Percentiles rank a stretch among this genome's conserved stretches.
Conservation (phyloP, 23 red algal species). For the Agarophyton chilense region DNA sequence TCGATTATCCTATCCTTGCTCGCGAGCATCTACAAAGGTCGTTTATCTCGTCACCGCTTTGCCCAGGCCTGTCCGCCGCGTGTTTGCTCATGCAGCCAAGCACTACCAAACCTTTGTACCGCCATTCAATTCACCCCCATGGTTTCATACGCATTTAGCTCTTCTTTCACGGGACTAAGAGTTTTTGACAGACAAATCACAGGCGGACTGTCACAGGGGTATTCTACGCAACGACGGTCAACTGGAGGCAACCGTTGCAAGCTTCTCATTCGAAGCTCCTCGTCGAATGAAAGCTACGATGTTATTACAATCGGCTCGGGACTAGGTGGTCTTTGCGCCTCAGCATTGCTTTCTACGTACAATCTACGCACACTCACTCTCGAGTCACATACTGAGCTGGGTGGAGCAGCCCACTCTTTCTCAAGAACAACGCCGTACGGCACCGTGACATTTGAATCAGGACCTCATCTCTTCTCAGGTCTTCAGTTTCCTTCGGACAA, state of each 20-base stretch:
- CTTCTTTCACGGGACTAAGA: background rate
- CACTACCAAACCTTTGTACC: background rate
- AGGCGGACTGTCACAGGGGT: background rate
- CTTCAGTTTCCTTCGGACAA: slow-evolving; percentile 55
- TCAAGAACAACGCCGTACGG: slow-evolving; percentile 34
- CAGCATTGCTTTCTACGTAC: slow-evolving; percentile 70
- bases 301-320: slow-evolving; percentile 75
- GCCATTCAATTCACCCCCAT: background rate
- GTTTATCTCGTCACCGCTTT: too few relatives aligned
- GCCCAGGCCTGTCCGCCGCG: too few relatives aligned
- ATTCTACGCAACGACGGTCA: background rate
- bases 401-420: slow-evolving; percentile 77
- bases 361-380: slow-evolving; percentile 38
- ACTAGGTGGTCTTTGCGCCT: slow-evolving; percentile 66
- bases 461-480: slow-evolving; percentile 70
- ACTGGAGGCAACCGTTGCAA: background rate
- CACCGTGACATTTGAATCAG: slow-evolving; percentile 62
- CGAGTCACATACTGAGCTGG: slow-evolving; percentile 60
- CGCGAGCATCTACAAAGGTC: too few relatives aligned
- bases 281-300: slow-evolving; percentile 35
- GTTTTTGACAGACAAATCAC: background rate
- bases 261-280: background rate
- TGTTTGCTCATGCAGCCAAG: background rate
- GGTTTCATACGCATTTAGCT: background rate
- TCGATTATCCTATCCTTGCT: background rate